Base-by-base conservation (phyloP, 176 grass and related monocot species). In the Triticum turgidum region DNA sequence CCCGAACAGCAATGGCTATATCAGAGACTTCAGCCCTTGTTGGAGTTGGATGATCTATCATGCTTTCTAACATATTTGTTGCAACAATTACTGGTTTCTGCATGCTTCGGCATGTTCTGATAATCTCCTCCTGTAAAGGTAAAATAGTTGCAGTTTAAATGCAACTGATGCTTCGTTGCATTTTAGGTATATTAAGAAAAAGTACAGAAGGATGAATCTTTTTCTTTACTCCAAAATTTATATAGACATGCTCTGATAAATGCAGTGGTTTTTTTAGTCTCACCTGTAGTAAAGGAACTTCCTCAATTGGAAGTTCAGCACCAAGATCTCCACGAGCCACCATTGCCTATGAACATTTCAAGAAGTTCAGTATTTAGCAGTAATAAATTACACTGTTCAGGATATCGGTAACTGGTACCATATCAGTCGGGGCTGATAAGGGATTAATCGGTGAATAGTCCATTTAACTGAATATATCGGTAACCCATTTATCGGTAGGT, bases 1-100 rank as follows among this genome's bases (percentile, higher is more conserved):
- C 97, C 33, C 91, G 89, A 8, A 99, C 97, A 61, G 94, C 92
- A 82, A 99, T 96, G 38, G 94, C 97, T 76, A 99, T 99, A 77
- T 99, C 94, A 77, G 97, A 99, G 76, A 99, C 97, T 77, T 99
- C 97, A 5, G 97, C 94, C 74, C 97, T 91, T 37, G 97, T 99
- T 59, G 97, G 97, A 83, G 94, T 99, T 79, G 97, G 97, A 92
- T 99, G 97, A 52, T 83, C 65, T 79, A 99, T 99, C 97, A 99
- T 99, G 89, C 97, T 99, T 78, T 99, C 97, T 59, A 99, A 80
- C 97, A 99, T 99, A 85, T 99, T 99, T 83, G 97, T 99, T 24
- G 94, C 97, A 4, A 99, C 97, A 90, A 99, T 96, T 24, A 99
- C 92, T 61, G 97, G 88, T 84, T 99, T 99, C 77, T 92, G 88